Evolutionary conservation across 139 green algal genomes (phyloP).

Genomic region (Chlamydomonas sp.): DNA sequence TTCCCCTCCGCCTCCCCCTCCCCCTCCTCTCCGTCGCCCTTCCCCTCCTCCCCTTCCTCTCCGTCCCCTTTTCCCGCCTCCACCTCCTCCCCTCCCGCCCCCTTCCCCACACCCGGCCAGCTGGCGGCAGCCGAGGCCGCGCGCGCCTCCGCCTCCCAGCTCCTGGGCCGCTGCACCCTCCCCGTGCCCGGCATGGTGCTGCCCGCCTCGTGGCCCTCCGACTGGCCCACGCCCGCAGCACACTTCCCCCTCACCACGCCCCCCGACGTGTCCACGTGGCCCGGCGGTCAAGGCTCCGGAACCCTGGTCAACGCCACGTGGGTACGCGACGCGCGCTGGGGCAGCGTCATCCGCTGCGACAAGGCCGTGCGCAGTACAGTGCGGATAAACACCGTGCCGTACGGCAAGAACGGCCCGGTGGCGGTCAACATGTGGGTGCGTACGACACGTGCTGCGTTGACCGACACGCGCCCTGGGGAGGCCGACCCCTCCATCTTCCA

Average conservation of each 20-base stretch:
- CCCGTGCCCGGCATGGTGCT: constrained; percentile 24
- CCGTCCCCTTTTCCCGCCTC: neutral
- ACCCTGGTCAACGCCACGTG: constrained; percentile 2
- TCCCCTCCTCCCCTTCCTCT: neutral
- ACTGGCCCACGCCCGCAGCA: constrained; percentile 21
- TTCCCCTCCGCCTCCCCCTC: neutral
- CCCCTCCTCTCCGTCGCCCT: neutral
- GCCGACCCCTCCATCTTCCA: neutral
- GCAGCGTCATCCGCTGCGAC: constrained; percentile 15
- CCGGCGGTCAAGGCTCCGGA: too few relatives aligned
- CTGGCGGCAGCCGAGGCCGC: neutral
- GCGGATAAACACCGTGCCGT: neutral
- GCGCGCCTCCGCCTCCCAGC: neutral
- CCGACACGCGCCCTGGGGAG: neutral
- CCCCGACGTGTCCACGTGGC: too few relatives aligned
- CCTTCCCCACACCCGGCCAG: neutral
- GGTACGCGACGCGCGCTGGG: constrained; percentile 17
- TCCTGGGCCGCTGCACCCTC: constrained; percentile 5
- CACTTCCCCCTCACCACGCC: constrained; percentile 28
- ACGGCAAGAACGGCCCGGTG: neutral
- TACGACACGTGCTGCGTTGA: neutral
- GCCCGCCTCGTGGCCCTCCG: constrained; percentile 9
- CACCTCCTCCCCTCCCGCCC: neutral
- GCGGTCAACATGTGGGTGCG: constrained; percentile 32
- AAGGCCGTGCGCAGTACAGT: neutral